Conservation (phyloP, 139 green algal genomes). For the Monoraphidium neglectum region DNA sequence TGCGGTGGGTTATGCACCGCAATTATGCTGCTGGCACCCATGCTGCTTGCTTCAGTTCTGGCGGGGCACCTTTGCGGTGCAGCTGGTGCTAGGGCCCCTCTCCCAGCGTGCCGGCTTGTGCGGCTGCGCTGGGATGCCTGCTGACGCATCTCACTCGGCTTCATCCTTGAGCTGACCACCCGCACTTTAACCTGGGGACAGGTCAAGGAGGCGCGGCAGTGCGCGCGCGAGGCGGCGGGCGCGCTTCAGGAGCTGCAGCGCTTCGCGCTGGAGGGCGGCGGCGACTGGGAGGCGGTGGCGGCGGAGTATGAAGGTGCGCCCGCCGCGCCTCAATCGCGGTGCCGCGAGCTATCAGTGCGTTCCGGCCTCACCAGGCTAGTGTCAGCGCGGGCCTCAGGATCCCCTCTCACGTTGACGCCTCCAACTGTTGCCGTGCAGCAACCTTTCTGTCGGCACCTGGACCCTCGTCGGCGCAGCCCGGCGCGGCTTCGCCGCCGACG, state of each 20-base stretch:
- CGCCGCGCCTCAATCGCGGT: not conserved
- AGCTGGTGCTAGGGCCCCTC: too few relatives aligned
- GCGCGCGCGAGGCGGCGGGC: conserved; percentile 24
- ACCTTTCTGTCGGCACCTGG: not conserved
- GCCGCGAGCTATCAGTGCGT: not conserved
- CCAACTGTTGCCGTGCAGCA: not conserved
- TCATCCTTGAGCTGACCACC: too few relatives aligned
- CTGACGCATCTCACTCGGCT: too few relatives aligned
- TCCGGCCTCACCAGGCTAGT: too few relatives aligned
- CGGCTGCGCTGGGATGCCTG: not conserved
- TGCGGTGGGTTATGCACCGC: not conserved
- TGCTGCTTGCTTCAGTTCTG: too few relatives aligned
- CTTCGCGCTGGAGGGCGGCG: conserved; percentile 29
- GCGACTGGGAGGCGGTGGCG: conserved; percentile 33
- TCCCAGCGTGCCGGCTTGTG: too few relatives aligned
- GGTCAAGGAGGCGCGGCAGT: conserved; percentile 45
- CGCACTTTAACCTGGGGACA: not conserved
- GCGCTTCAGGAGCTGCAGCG: conserved; percentile 38
- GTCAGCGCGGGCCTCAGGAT: too few relatives aligned
- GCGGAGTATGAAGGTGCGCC: not conserved
- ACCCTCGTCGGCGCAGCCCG: too few relatives aligned
- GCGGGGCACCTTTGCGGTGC: too few relatives aligned
- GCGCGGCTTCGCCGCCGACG: too few relatives aligned
- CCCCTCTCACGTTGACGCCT: not conserved
- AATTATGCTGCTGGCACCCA: too few relatives aligned